Evolutionary conservation across 139 green algal genomes (phyloP), one percentile per base, ranked within the genome.

Genomic region (Haematococcus sp.): DNA sequence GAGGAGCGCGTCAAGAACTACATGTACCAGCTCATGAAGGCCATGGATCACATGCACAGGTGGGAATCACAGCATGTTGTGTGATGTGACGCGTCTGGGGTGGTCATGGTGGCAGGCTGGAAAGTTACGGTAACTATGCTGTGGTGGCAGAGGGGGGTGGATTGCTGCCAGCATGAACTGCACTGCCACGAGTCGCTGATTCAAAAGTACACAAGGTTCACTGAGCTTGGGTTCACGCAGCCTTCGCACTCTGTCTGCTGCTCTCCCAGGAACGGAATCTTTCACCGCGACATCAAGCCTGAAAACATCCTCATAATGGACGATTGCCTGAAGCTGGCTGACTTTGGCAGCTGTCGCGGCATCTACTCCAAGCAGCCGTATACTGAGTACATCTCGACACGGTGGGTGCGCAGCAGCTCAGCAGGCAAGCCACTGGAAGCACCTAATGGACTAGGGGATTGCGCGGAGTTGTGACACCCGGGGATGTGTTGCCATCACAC

Each of bases 261-360:
- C 40, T 11, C 40, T n/a, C 40, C 7, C 40, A 49, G 40, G 23
- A 92, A 94, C 73, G 90, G 90, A 61, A 93, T 95, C 77, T 95
- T 95, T 69, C 90, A 95, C 81, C 78, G 89, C 30, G 91, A 96
- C 84, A 94, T 96, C 84, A 95, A 95, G 85, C 91, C 91, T 1
- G 91, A 96, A 73, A 94, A 96, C 84, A 94, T 96, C 35, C 75
- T 96, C 28, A 93, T 96, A 61, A 94, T 94, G 82, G 91, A 96
- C 68, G 91, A 96, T 74, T 85, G 74, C 69, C 79, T 96, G 1
- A 96, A 96, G 79, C 80, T 96, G 5, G 91, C 91, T 28, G 91
- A 96, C 76, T 94, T 96, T 79, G 91, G 91, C n/a, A 87, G 72
- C 71, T 96, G 91, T 59, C 76, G 88, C 4, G 91, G 91, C 59